Conservation (phyloP, 768 basidiomycete genomes). For the Russula brevipes region DNA sequence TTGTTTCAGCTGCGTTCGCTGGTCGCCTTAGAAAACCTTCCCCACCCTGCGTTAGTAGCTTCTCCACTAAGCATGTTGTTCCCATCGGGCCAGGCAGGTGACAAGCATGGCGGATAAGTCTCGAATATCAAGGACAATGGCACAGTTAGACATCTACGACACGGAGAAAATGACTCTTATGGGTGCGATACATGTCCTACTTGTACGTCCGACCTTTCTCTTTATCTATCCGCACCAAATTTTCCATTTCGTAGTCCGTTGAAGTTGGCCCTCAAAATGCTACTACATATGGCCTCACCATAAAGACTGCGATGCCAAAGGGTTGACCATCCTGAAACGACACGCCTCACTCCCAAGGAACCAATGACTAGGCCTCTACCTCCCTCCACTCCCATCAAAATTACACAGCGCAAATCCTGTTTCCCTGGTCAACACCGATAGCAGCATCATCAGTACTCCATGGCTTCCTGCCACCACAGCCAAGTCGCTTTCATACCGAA, state of each 20-base stretch:
- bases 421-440: background rate
- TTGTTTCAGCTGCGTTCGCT: too few relatives aligned
- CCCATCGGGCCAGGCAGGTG: slow-evolving; percentile 52
- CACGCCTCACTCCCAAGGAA: slow-evolving; percentile 79
- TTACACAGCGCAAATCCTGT: slow-evolving; percentile 14
- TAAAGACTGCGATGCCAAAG: slow-evolving; percentile 74
- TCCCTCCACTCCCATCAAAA: slow-evolving; percentile 31
- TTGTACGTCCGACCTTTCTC: slow-evolving; percentile 27
- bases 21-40: too few relatives aligned
- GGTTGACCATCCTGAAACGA: slow-evolving; percentile 82
- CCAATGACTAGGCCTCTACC: slow-evolving; percentile 50
- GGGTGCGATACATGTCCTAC: slow-evolving; percentile 65
- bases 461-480: slow-evolving; percentile 6
- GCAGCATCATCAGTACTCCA: background rate
- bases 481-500: background rate
- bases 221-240: slow-evolving; percentile 6
- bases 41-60: slow-evolving; percentile 43
- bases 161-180: slow-evolving; percentile 59
- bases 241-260: slow-evolving; percentile 53
- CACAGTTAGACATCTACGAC: slow-evolving; percentile 52
- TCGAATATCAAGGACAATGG: slow-evolving; percentile 45
- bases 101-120: slow-evolving; percentile 53
- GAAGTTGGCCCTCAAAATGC: slow-evolving; percentile 71
- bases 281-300: slow-evolving; percentile 74
- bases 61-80: slow-evolving; percentile 46